These are phyloP conservation scores for Xylaria sp. DNA, from an alignment of 2,329 filamentous ascomycete species.

Conservation along the genomic window DNA sequence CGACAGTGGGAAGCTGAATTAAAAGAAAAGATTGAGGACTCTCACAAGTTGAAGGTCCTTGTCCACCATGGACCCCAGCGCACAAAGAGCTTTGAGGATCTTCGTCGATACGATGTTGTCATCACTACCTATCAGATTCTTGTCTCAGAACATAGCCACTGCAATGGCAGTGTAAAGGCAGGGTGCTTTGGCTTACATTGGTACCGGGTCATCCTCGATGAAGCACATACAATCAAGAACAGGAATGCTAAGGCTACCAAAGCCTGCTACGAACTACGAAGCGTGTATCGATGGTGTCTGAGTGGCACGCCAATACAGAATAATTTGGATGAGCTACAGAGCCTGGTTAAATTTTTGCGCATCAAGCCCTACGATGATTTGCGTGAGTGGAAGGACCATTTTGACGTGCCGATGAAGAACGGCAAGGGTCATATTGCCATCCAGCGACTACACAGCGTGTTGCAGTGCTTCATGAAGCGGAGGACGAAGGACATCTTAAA, in stretches of 20 bases:
- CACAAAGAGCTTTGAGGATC: conserved; percentile 78
- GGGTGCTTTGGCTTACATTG: conserved; percentile 93
- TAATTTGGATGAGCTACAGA: conserved; percentile 95
- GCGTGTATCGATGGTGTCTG: conserved; percentile 94
- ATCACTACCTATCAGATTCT: conserved; percentile 97
- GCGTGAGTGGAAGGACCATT: conserved; percentile 88
- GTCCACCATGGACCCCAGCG: conserved; percentile 91
- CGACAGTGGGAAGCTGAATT: conserved; percentile 98
- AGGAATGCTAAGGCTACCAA: conserved; percentile 95
- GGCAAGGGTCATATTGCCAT: conserved; percentile 91
- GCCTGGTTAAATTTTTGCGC: conserved; percentile 88
- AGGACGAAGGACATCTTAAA: conserved; percentile 97
- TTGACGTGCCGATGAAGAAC: conserved; percentile 88
- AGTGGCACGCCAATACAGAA: conserved; percentile 99
- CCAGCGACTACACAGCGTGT: conserved; percentile 80
- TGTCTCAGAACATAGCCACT: conserved; percentile 85
- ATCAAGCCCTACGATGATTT: conserved; percentile 93
- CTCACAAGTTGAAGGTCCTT: conserved; percentile 79
- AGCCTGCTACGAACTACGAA: conserved; percentile 84
- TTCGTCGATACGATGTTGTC: conserved; percentile 91
- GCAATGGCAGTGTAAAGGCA: conserved; percentile 72
- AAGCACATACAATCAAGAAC: conserved; percentile 99
- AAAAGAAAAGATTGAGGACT: conserved; percentile 77
- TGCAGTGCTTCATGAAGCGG: conserved; percentile 98
- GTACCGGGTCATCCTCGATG: conserved; percentile 95